Evolutionary conservation across 2,329 filamentous ascomycete genomes (phyloP).

Genomic region (Ceratocystis eucalypticola): DNA sequence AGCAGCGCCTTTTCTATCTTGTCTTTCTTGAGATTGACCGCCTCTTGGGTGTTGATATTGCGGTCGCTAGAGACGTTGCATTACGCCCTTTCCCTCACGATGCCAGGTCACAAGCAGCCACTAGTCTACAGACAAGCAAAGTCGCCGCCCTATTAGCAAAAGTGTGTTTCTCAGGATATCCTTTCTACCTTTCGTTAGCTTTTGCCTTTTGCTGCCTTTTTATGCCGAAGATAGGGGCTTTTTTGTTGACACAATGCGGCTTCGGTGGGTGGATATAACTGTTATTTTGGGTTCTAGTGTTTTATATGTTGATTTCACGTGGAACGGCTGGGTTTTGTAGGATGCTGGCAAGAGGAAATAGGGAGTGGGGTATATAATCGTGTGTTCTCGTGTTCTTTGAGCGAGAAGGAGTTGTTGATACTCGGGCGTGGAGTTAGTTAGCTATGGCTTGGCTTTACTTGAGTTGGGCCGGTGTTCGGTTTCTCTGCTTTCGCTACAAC

Average conservation of each 20-base stretch:
- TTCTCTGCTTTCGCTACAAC: neutral
- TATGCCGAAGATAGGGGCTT: neutral
- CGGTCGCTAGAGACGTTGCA: too few relatives aligned
- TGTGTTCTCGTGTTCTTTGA: too few relatives aligned
- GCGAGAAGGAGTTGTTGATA: too few relatives aligned
- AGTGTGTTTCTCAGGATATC: neutral
- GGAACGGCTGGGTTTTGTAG: neutral
- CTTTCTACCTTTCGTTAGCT: neutral
- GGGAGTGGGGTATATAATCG: too few relatives aligned
- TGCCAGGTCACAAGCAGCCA: too few relatives aligned
- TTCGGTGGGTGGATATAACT: neutral
- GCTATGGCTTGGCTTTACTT: neutral
- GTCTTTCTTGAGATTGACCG: too few relatives aligned
- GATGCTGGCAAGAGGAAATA: neutral
- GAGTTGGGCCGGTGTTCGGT: neutral
- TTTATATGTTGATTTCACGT: neutral
- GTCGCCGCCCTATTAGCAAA: neutral
- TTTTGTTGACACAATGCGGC: neutral
- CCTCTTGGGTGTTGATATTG: too few relatives aligned
- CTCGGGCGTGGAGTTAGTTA: too few relatives aligned
- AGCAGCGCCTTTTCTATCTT: neutral
- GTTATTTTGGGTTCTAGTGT: neutral
- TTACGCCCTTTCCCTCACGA: too few relatives aligned
- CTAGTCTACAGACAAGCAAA: neutral
- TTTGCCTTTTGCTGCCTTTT: neutral